Evolutionary conservation across 225 moss, liverwort and hornwort species (phyloP).

Genomic region (Rhytidiadelphus loreus): DNA sequence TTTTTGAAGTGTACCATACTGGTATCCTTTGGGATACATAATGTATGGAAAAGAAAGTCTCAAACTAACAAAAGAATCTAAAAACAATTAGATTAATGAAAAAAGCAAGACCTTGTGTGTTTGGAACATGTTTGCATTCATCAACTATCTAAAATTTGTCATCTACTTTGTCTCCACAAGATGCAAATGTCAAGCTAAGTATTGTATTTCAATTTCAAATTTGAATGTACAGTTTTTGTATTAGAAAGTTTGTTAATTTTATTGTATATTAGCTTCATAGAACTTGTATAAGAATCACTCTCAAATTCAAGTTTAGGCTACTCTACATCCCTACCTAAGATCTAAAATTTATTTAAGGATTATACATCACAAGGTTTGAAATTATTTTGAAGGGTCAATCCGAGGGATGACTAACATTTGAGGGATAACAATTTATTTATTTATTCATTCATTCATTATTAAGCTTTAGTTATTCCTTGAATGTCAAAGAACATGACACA

Average conservation of each 20-base stretch:
- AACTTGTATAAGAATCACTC: background rate
- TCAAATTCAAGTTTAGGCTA: background rate
- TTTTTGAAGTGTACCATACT: background rate
- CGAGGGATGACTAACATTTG: background rate
- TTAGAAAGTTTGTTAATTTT: background rate
- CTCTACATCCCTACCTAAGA: background rate
- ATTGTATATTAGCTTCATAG: background rate
- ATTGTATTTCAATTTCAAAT: background rate
- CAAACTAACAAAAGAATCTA: background rate
- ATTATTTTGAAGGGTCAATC: background rate
- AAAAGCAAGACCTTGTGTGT: background rate
- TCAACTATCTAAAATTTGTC: background rate
- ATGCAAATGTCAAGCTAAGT: background rate
- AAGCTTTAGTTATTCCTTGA: background rate
- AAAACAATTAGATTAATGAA: background rate
- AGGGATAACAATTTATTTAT: background rate
- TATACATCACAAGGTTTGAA: rapidly evolving
- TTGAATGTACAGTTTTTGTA: background rate
- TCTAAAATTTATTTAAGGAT: background rate
- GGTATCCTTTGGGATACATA: background rate
- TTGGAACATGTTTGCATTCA: background rate
- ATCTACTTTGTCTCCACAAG: rapidly evolving
- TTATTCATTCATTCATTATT: too few relatives aligned
- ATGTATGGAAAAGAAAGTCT: rapidly evolving
- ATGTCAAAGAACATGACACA: background rate